A percentile compares a stretch with the other conserved stretches of the same genome.
phyloP scores from a whole-genome alignment of 805 yeast species.

The Saturnispora galanensis region DNA sequence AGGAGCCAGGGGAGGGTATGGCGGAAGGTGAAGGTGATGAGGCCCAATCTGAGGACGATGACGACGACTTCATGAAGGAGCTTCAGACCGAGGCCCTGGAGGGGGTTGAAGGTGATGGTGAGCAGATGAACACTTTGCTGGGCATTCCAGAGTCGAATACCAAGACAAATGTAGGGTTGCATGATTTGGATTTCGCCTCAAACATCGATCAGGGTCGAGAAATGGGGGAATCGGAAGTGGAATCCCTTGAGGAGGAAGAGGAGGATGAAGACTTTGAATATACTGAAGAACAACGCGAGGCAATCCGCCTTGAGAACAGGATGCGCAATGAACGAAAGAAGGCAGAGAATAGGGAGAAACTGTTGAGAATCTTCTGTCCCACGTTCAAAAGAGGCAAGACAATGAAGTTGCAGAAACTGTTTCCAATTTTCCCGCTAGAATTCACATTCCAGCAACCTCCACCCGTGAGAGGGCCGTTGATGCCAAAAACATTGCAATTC shows the following conservation, averaged over 20 bases:
- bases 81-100: constrained; percentile 30
- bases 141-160: constrained; percentile 17
- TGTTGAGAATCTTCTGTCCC: constrained; percentile 49
- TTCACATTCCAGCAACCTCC: constrained; percentile 46
- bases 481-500: constrained; percentile 50
- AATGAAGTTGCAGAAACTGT: constrained; percentile 55
- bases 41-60: constrained; percentile 22
- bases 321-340: constrained; percentile 14
- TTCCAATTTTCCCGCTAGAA: constrained; percentile 47
- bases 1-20: constrained; percentile 30
- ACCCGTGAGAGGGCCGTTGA: constrained; percentile 32
- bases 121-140: constrained; percentile 21
- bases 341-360: constrained; percentile 23
- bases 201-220: constrained; percentile 8
- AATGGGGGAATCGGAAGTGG: constrained; percentile 6
- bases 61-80: constrained; percentile 28
- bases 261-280: constrained; percentile 8
- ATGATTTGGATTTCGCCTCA: constrained; percentile 25
- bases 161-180: constrained; percentile 19
- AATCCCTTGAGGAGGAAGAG: constrained; percentile 12
- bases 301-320: constrained; percentile 1
- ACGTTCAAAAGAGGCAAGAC: constrained; percentile 45
- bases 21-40: constrained; percentile 33
- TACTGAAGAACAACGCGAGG: constrained; percentile 7
- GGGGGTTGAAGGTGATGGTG: constrained; percentile 27